Conservation (phyloP, 805 yeast species). For the Metschnikowia drakensbergensis region DNA sequence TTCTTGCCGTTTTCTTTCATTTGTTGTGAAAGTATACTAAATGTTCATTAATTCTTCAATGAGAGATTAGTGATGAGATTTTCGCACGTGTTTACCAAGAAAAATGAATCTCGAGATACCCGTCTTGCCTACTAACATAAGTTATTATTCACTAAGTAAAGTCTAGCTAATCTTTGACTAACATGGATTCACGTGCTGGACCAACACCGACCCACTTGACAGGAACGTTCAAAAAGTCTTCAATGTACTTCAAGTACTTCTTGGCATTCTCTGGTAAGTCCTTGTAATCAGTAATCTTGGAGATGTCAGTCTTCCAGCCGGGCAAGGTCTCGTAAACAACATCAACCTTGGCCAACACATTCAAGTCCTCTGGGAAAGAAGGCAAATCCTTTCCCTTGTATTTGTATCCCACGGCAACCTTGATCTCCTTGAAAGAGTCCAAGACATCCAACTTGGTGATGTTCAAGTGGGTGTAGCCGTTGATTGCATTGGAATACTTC, state of each 20-base stretch:
- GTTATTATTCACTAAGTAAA: neutral
- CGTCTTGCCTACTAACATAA: neutral
- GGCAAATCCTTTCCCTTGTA: conserved; percentile 71
- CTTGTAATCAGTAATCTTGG: conserved; percentile 60
- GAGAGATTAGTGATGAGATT: neutral
- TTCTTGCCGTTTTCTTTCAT: neutral
- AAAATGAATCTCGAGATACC: neutral
- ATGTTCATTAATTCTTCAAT: too few species aligned
- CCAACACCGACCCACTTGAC: conserved; percentile 98
- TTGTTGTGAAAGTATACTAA: neutral
- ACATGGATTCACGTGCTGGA: conserved; percentile 93
- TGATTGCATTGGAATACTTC: conserved; percentile 84
- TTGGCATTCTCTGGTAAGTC: conserved; percentile 88
- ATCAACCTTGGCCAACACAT: conserved; percentile 79
- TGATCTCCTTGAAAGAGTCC: conserved; percentile 82
- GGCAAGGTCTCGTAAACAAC: conserved; percentile 89
- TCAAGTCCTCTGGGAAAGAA: conserved; percentile 90
- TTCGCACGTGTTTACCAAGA: conserved; percentile 1
- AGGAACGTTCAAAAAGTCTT: conserved; percentile 77
- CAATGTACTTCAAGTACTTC: conserved; percentile 79
- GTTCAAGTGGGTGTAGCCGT: conserved; percentile 93
- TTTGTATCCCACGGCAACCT: conserved; percentile 82
- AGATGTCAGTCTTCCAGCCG: conserved; percentile 89
- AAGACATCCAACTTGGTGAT: conserved; percentile 94
- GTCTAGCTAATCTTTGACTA: conserved; percentile 43